These are phyloP conservation scores for Plantago elongata DNA, from an alignment of 257 asterid species.

Conservation along the genomic window DNA sequence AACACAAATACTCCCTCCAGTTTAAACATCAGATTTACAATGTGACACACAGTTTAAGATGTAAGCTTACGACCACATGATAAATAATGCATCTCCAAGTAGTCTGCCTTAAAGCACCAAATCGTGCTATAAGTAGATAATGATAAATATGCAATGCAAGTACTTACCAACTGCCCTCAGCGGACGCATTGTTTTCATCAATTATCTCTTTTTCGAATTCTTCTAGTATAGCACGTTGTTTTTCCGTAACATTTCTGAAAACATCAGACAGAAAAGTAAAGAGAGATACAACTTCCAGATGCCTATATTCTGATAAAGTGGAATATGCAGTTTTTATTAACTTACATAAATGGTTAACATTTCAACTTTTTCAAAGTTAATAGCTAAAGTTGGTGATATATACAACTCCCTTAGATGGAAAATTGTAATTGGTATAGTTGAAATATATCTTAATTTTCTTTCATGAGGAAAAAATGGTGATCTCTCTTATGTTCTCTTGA, in stretches of 20 bases:
- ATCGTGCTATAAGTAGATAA: neutral
- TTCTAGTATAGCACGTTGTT: constrained; percentile 73
- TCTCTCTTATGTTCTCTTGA: too few species aligned
- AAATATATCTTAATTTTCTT: too few species aligned
- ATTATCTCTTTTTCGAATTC: constrained; percentile 75
- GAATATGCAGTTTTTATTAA: too few species aligned
- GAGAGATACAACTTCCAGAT: neutral
- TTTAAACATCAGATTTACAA: neutral
- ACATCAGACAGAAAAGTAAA: constrained; percentile 4
- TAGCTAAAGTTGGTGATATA: neutral
- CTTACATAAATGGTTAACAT: too few species aligned
- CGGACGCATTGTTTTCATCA: constrained; percentile 31
- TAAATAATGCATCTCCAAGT: neutral
- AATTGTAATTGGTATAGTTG: too few species aligned
- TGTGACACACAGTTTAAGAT: neutral
- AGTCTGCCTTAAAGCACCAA: neutral
- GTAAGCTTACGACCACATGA: neutral
- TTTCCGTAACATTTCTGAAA: constrained; percentile 55
- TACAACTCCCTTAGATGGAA: neutral
- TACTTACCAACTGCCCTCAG: constrained; percentile 61
- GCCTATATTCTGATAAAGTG: neutral
- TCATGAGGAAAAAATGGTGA: too few species aligned
- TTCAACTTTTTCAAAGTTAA: neutral
- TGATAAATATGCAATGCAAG: constrained; percentile 7
- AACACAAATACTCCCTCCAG: too few species aligned